A percentile compares a stretch with the other conserved stretches of the same genome.
phyloP scores from a whole-genome alignment of 192 early-diverging fungal genomes.

The Jimgerdemannia flammicorona region DNA sequence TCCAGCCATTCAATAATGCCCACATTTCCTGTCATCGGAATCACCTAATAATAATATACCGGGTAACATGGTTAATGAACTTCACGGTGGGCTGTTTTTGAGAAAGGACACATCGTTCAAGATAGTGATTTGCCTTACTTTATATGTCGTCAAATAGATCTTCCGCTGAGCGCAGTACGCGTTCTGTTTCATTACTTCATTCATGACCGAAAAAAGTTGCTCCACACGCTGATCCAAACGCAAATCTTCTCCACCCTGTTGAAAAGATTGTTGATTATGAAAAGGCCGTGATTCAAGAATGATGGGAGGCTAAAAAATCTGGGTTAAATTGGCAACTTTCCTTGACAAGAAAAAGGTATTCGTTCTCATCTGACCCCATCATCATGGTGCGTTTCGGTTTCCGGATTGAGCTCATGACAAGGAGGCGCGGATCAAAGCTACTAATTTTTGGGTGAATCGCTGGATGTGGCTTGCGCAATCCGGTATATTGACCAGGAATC shows the following conservation, averaged over 20 bases:
- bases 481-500: slow-evolving; percentile 74
- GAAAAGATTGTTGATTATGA: background rate
- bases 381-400: slow-evolving; percentile 70
- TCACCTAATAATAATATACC: slow-evolving; percentile 28
- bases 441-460: slow-evolving; percentile 56
- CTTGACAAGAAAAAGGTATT: slow-evolving; percentile 73
- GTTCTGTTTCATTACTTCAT: slow-evolving; percentile 54
- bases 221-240: slow-evolving; percentile 75
- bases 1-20: slow-evolving; percentile 80
- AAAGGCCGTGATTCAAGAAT: background rate
- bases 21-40: slow-evolving; percentile 54
- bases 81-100: background rate
- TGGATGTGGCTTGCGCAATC: slow-evolving; percentile 46
- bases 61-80: background rate
- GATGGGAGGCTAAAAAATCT: background rate
- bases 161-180: slow-evolving; percentile 49
- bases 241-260: slow-evolving; percentile 78
- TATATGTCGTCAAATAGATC: slow-evolving; percentile 65
- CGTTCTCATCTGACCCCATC: slow-evolving; percentile 69
- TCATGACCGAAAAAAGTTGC: slow-evolving; percentile 79
- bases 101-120: too few relatives aligned
- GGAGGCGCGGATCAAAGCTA: slow-evolving; percentile 55
- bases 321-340: slow-evolving; percentile 24
- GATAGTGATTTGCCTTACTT: slow-evolving; percentile 17
- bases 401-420: slow-evolving; percentile 69